A percentile compares a stretch with the other conserved stretches of the same genome.
These are phyloP conservation scores for Chlamydomonas asymmetrica DNA, from an alignment of 139 green algal species.

Conservation along the genomic window DNA sequence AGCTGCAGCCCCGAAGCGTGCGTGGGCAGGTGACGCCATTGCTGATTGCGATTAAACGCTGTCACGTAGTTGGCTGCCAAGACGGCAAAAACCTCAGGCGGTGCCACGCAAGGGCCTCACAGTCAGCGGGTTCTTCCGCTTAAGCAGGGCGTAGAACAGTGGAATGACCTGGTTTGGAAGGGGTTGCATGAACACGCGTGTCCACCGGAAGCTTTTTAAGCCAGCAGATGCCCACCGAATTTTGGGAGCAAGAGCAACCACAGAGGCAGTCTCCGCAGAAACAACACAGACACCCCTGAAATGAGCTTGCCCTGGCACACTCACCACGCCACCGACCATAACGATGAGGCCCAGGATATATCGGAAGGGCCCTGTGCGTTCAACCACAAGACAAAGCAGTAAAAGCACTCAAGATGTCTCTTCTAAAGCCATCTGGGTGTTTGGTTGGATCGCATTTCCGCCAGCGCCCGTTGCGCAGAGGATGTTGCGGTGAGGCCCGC, in stretches of 20 bases:
- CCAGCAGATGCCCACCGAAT: not conserved
- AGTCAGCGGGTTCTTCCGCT: constrained; percentile 32
- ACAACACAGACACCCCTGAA: not conserved
- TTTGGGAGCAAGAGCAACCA: not conserved
- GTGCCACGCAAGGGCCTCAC: not conserved
- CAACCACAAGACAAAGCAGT: not conserved
- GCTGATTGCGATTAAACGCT: not conserved
- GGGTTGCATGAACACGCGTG: not conserved
- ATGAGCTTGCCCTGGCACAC: not conserved
- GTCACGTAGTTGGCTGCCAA: not conserved
- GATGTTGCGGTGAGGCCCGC: not conserved
- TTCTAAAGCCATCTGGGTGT: not conserved
- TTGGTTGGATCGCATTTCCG: not conserved
- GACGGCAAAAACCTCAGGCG: not conserved
- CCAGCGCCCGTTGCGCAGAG: not conserved
- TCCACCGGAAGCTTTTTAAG: not conserved
- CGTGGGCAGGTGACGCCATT: not conserved
- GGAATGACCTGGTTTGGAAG: constrained; percentile 34
- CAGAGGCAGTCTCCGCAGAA: not conserved
- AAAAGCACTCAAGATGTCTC: no score
- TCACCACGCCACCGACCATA: constrained; percentile 48
- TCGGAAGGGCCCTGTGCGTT: constrained; percentile 21
- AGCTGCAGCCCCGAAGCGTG: not conserved
- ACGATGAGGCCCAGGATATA: constrained; percentile 41
- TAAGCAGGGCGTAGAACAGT: constrained; percentile 43